Evolutionary conservation across 179 eudicot genomes (phyloP), one percentile per base, ranked within the genome.

Genomic region (Beta corolliflora): DNA sequence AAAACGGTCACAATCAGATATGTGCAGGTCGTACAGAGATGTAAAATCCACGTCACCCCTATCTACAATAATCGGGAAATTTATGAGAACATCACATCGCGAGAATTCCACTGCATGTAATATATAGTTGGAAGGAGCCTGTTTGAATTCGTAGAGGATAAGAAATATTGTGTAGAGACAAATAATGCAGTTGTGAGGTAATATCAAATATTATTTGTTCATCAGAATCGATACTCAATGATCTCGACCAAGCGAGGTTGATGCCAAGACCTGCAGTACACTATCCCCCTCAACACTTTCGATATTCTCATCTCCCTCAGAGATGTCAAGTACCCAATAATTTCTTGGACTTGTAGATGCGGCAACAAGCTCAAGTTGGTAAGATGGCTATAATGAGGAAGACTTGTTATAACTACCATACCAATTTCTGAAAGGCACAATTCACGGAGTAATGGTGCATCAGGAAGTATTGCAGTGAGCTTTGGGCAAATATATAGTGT

Each of bases 211-310:
- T 36, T 36, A 36, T 36, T 36, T 36, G 41, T 36, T 36, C 41
- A 36, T 3, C 41, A 36, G 2, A 36, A 36, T 0, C 2, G 67
- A 6, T 2, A 7, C 67, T 4, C 67, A 63, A 5, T 63, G 67
- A n/a, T 21, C 29, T n/a, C 21, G 21, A 3, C 3, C 11, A 31
- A 31, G 1, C 21, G 29, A 21, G 7, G 31, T 13, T 31, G 21
- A 36, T 0, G 41, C 41, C 1, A 2, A 0, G 1, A n/a, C n/a
- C n/a, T n/a, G n/a, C n/a, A 0, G 3, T 36, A 0, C 2, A 2
- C 1, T 36, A 0, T 36, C 41, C 41, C 1, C 1, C 41, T 1
- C 3, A 36, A 36, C 41, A 0, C 0, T 36, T 36, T 2, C 41
- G 3, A 2, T 36, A 36, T 36, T 36, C 41, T 36, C 41, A 36